Conservation (phyloP, 208 protist genomes). For the Crithidia acanthocephali region DNA sequence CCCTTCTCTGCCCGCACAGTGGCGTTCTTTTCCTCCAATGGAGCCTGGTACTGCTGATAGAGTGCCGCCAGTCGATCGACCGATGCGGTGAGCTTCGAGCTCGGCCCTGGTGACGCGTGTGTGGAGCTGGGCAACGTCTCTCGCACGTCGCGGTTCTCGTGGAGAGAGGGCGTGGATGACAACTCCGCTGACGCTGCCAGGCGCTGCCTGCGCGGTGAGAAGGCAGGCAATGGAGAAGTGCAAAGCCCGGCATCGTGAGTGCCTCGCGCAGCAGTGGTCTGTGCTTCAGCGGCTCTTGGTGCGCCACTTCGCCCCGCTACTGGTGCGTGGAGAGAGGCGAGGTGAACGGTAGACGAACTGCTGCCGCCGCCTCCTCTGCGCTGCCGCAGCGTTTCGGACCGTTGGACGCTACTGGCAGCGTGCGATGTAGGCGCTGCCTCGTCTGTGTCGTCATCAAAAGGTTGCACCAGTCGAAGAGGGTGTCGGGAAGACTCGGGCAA, state of each 20-base stretch:
- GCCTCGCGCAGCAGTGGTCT: neutral
- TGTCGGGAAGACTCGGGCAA: neutral
- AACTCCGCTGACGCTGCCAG: neutral
- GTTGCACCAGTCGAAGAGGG: slow-evolving; percentile 7
- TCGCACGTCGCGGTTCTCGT: neutral
- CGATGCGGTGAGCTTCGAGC: neutral
- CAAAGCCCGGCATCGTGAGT: neutral
- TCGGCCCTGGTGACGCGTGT: neutral
- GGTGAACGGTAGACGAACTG: slow-evolving; percentile 2
- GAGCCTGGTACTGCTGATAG: slow-evolving; percentile 23
- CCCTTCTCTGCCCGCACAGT: no score
- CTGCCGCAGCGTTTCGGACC: neutral
- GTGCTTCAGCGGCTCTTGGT: no score
- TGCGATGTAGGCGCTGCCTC: neutral
- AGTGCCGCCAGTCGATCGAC: slow-evolving; percentile 27
- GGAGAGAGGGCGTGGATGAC: neutral
- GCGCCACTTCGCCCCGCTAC: neutral
- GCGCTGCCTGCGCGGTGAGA: neutral
- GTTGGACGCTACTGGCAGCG: neutral
- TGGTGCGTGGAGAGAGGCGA: neutral
- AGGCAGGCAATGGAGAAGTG: neutral
- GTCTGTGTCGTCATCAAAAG: slow-evolving; percentile 11
- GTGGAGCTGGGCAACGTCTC: neutral
- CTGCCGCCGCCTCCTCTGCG: neutral
- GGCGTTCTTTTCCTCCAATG: neutral